Evolutionary conservation across 2,329 filamentous ascomycete species (phyloP).

Genomic region (Neofusicoccum umdonicola): DNA sequence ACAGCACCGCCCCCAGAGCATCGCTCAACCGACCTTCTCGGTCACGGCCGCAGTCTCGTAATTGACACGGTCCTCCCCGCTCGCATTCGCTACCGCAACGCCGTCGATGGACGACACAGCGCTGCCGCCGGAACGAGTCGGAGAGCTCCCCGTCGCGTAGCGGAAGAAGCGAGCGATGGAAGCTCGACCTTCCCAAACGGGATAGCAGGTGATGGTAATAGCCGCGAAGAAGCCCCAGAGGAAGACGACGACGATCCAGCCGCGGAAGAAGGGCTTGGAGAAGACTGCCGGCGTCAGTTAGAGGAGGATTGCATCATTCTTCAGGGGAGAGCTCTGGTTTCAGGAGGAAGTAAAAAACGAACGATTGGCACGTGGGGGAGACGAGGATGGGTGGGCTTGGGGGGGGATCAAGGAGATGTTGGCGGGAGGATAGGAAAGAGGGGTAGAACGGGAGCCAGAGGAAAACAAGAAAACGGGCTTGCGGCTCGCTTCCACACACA

Average conservation of each 20-base stretch:
- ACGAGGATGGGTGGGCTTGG: too few species aligned
- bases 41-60: neutral
- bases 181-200: conserved; percentile 11
- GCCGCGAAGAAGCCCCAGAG: conserved; percentile 17
- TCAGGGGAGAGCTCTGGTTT: neutral
- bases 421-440: too few species aligned
- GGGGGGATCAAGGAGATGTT: too few species aligned
- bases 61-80: neutral
- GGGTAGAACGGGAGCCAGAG: too few species aligned
- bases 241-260: conserved; percentile 17
- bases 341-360: neutral
- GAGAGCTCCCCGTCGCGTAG: neutral
- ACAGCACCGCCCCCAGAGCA: too few species aligned
- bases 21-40: too few species aligned
- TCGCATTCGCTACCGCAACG: neutral
- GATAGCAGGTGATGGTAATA: conserved; percentile 15
- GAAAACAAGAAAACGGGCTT: too few species aligned
- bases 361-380: too few species aligned
- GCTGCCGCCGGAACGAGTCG: neutral
- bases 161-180: conserved; percentile 11
- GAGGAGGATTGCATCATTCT: neutral
- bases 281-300: neutral
- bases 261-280: conserved; percentile 17
- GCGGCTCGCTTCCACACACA: too few species aligned
- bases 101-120: neutral